phyloP scores from a whole-genome alignment of 768 basidiomycete species.

The Hydnum rufescens region DNA sequence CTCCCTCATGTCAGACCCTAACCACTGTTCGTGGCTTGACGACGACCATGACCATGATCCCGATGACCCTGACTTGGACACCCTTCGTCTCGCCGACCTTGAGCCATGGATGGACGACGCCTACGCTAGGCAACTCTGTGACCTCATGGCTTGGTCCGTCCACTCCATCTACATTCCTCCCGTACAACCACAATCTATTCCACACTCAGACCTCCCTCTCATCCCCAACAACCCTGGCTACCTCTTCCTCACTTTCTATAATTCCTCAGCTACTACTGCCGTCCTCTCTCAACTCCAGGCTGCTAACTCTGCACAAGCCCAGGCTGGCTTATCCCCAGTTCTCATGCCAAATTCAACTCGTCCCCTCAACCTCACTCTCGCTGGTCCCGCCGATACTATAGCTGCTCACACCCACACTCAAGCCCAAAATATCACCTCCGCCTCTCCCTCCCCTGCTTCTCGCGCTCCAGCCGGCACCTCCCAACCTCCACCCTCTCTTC shows the following conservation, averaged over 20 bases:
- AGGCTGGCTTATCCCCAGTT: conserved; percentile 20
- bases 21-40: too few relatives aligned
- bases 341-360: conserved; percentile 72
- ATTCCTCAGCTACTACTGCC: conserved; percentile 43
- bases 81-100: conserved; percentile 73
- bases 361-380: conserved; percentile 48
- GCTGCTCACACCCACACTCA: too few relatives aligned
- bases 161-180: background rate
- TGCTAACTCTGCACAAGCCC: conserved; percentile 17
- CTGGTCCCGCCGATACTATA: conserved; percentile 30
- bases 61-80: conserved; percentile 13
- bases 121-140: conserved; percentile 76
- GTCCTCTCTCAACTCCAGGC: conserved; percentile 47
- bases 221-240: conserved; percentile 65
- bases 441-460: conserved; percentile 19
- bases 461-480: background rate
- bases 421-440: too few relatives aligned
- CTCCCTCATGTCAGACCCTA: background rate
- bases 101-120: conserved; percentile 97
- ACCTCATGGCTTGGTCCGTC: conserved; percentile 72
- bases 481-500: too few relatives aligned
- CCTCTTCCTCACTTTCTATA: conserved; percentile 73
- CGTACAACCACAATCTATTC: background rate
- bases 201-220: background rate
- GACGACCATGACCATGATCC: too few relatives aligned